Percentiles rank a stretch among this genome's conserved stretches.
Evolutionary conservation across 441 rosid genomes (phyloP).

Genomic region (Erodium moschatum): DNA sequence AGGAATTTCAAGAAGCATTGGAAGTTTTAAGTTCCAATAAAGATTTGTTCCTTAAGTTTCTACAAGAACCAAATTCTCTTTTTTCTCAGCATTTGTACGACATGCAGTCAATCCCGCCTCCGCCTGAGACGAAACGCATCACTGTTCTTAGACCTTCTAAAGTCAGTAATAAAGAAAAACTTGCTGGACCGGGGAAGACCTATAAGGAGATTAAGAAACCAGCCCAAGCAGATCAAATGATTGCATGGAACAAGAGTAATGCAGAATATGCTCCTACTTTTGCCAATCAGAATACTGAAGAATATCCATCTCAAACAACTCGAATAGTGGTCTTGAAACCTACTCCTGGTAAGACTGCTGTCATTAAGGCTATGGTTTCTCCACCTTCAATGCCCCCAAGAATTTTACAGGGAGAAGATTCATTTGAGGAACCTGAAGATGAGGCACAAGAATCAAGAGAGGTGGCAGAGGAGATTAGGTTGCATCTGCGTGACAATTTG

Average conservation of each 20-base stretch:
- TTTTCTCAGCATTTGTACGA: constrained; percentile 45
- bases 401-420: constrained; percentile 27
- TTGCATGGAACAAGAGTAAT: constrained; percentile 36
- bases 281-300: constrained; percentile 35
- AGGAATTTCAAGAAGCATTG: constrained; percentile 76
- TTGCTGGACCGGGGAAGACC: constrained; percentile 31
- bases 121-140: constrained; percentile 70
- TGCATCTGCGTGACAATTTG: constrained; percentile 37
- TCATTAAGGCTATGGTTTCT: constrained; percentile 36
- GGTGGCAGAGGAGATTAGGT: constrained; percentile 48
- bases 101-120: constrained; percentile 42
- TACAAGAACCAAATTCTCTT: constrained; percentile 70
- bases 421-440: constrained; percentile 43
- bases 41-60: constrained; percentile 61
- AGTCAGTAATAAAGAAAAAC: constrained; percentile 47
- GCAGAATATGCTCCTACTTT: constrained; percentile 32
- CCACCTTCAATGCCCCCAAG: constrained; percentile 40
- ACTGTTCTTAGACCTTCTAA: constrained; percentile 83
- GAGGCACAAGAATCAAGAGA: constrained; percentile 46
- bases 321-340: constrained; percentile 87
- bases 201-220: constrained; percentile 40
- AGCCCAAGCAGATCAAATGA: constrained; percentile 33
- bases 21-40: constrained; percentile 73
- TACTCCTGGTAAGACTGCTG: constrained; percentile 51
- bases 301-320: constrained; percentile 53